phyloP scores from a whole-genome alignment of 2,329 filamentous ascomycete species.

The Fusarium denticulatum region DNA sequence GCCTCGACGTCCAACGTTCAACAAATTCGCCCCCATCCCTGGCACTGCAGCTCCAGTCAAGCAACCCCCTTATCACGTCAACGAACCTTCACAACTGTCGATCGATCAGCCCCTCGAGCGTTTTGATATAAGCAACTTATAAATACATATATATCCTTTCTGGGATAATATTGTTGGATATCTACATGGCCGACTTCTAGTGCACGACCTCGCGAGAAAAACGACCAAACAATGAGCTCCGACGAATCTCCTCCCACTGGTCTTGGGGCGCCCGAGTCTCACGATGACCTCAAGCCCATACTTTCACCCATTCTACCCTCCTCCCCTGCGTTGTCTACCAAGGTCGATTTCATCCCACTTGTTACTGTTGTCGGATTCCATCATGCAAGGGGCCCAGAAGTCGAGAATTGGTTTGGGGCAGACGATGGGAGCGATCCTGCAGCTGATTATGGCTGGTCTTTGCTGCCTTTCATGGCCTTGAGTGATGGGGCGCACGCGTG shows the following conservation, averaged over 20 bases:
- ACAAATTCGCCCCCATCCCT: neutral
- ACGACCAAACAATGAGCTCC: constrained; percentile 41
- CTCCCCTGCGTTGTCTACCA: constrained; percentile 45
- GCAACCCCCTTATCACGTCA: constrained; percentile 18
- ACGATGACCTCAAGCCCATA: constrained; percentile 43
- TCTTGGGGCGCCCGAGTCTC: constrained; percentile 36
- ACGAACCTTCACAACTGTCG: constrained; percentile 1
- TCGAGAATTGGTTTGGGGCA: constrained; percentile 89
- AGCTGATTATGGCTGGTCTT: constrained; percentile 84
- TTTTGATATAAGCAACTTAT: neutral
- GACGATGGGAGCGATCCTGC: constrained; percentile 81
- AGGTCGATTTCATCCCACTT: constrained; percentile 68
- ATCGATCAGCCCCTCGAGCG: neutral
- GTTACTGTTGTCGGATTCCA: constrained; percentile 87
- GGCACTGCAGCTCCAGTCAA: constrained; percentile 3
- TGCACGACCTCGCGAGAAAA: neutral
- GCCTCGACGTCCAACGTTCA: constrained; percentile 23
- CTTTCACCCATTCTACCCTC: constrained; percentile 48
- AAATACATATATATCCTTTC: neutral
- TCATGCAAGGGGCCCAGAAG: constrained; percentile 88
- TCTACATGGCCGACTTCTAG: constrained; percentile 38
- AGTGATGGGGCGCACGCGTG: constrained; percentile 95
- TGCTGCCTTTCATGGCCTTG: constrained; percentile 96
- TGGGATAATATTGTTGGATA: constrained; percentile 2
- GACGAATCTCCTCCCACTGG: constrained; percentile 39